Evolutionary conservation across 192 early-diverging fungal genomes (phyloP), one percentile per base, ranked within the genome.

Genomic region (Dissophora globulifera): DNA sequence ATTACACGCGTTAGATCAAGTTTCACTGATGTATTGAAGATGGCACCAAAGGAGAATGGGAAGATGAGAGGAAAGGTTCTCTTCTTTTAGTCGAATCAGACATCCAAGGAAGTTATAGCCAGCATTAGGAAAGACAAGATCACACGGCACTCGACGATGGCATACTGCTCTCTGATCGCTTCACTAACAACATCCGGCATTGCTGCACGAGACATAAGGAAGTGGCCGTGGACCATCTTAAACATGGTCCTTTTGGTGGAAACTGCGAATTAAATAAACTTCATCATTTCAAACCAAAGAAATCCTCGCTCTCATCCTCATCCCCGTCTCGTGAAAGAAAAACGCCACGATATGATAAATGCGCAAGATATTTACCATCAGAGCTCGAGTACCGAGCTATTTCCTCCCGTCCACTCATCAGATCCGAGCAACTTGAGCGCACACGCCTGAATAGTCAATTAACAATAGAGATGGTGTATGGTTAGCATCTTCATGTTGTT

Each of bases 141-240:
- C 45, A 38, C 58, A 67, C 40, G 45, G 63, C 72, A 56, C 72
- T 57, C 72, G 72, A 76, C 72, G 72, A 76, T 76, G 72, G 72
- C 72, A 76, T 67, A 76, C 50, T 62, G 72, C 72, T 76, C 72
- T 76, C 72, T 76, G 63, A 76, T 76, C 72, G 72, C 72, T 76
- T 67, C 72, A 45, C 62, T 75, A 12, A 67, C 42, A 76, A 43
- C 51, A 27, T 16, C 6, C 17, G 8, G 17, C 43, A 45, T 38
- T 38, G 35, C 35, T 38, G 35, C 35, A 17, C 4, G 26, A 58
- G 50, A 33, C 25, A 57, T 43, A 75, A 13, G 50, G 63, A 60
- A 76, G 57, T 26, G 51, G 58, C 56, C 27, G 30, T 61, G 58
- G 46, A 67, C 16, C 38, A 46, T 67, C 72, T 76, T 76, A 41